Evolutionary conservation across 129 eudicot species (phyloP).

Genomic region (Tagetes patula): DNA sequence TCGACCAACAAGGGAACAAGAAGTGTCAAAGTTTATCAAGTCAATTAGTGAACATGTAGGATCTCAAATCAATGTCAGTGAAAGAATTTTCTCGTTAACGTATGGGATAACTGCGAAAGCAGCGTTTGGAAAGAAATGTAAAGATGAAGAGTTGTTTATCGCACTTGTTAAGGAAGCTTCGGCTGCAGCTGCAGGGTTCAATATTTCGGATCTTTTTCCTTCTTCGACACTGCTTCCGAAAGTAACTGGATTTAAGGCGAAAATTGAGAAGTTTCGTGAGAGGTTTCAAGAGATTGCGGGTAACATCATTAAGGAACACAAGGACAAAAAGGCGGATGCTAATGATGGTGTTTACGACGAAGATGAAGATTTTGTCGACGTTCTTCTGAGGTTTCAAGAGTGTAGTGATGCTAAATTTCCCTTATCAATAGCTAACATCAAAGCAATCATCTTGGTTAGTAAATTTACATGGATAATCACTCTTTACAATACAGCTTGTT

Average conservation of each 20-base stretch:
- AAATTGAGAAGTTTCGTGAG: constrained; percentile 28
- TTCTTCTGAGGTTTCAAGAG: constrained; percentile 32
- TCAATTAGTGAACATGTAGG: constrained; percentile 22
- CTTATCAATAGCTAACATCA: constrained; percentile 27
- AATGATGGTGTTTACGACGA: neutral
- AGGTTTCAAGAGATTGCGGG: constrained; percentile 26
- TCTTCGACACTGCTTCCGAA: constrained; percentile 27
- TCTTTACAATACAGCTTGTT: too few species aligned
- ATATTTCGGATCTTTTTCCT: constrained; percentile 32
- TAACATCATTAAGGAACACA: constrained; percentile 32
- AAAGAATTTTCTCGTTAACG: constrained; percentile 37
- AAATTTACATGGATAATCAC: neutral
- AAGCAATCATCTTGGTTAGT: constrained; percentile 36
- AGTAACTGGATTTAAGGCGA: constrained; percentile 30
- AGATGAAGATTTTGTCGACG: constrained; percentile 37
- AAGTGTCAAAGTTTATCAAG: constrained; percentile 27
- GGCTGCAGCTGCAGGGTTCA: constrained; percentile 38
- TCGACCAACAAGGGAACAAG: constrained; percentile 31
- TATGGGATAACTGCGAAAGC: constrained; percentile 33
- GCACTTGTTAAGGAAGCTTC: constrained; percentile 39
- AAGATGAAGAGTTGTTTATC: constrained; percentile 31
- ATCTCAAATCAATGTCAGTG: constrained; percentile 25
- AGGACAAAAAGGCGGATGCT: constrained; percentile 12
- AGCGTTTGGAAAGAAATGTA: constrained; percentile 36
- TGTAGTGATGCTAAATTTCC: constrained; percentile 24